A percentile compares a stretch with the other conserved stretches of the same genome.
Conservation (phyloP, 1,284 basidiomycete genomes). For the Apiotrichum gracile region DNA sequence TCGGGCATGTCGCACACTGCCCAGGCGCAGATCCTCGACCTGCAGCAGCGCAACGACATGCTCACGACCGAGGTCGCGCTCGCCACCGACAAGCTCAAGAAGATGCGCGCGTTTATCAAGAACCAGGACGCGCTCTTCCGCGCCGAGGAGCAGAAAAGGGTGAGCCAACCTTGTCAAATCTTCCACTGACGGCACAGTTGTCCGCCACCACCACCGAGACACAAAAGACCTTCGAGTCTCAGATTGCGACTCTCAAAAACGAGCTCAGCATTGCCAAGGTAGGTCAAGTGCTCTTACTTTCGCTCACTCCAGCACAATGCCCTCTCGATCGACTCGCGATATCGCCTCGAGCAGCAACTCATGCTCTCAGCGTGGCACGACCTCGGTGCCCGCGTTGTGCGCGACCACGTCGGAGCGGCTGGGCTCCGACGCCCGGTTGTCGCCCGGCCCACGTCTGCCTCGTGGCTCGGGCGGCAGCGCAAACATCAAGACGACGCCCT, state of each 20-base stretch:
- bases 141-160: conserved; percentile 20
- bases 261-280: conserved; percentile 63
- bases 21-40: conserved; percentile 64
- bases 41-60: conserved; percentile 70
- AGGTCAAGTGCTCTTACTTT: conserved; percentile 6
- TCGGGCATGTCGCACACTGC: conserved; percentile 73
- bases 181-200: conserved; percentile 15
- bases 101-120: conserved; percentile 87
- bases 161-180: conserved; percentile 6
- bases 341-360: conserved; percentile 68
- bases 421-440: conserved; percentile 36
- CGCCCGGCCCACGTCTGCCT: conserved; percentile 49
- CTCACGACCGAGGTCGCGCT: conserved; percentile 68
- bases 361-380: conserved; percentile 70
- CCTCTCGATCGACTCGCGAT: conserved; percentile 45
- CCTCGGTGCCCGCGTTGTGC: conserved; percentile 59
- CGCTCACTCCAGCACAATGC: conserved; percentile 2
- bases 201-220: conserved; percentile 65
- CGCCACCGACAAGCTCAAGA: conserved; percentile 68
- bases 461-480: conserved; percentile 61
- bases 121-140: conserved; percentile 72
- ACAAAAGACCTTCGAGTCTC: conserved; percentile 60
- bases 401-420: conserved; percentile 46
- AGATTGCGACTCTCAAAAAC: conserved; percentile 65
- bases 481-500: conserved; percentile 42